Base-by-base conservation (phyloP, 139 green algal species). In the Chloropicon primus region DNA sequence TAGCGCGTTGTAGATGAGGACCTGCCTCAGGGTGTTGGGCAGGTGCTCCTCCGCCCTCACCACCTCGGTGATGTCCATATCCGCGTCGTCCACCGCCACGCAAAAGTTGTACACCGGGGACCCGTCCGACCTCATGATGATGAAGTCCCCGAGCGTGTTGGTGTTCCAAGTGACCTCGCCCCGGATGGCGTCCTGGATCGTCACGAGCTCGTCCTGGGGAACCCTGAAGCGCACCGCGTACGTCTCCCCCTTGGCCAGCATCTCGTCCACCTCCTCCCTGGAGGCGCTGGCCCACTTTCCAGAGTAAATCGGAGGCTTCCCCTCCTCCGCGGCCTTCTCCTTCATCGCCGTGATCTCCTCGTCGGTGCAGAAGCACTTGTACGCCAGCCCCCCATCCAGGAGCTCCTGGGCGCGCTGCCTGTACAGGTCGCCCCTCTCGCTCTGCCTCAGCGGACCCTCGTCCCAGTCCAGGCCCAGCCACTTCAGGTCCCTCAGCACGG, bases 21-120 rank as follows among this genome's bases (percentile, higher is more conserved):
- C 87, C 84, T 97, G 93, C 27, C 95, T 87, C 79, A 98, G 85
- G 22, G 95, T 99, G 90, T 99, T 99, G 77, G 95, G 93, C 79
- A 99, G 87, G 85, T 99, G 95, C 92, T 99, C 95, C 88, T 99
- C 95, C 0, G 95, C 95, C 27, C 0, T 87, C 75, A 99, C 86
- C 74, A 99, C 95, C 84, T 99, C 93, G 1, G 88, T 95, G 84
- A 99, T 97, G 41, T 86, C 81, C 95, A 99, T 99, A 10, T 93
- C 85, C 3, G 92, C 93, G 80, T 99, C 95, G 80, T 99, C 95
- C 10, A 99, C 86, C 10, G 95, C 94, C 10, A 99, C 95, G 77
- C 94, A 99, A 80, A 99, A 99, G 89, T 99, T 99, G 89, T 99
- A 99, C 21, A 99, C 95, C 2, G 95, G 95, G 77, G 97, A 86